Evolutionary conservation across 805 yeast species (phyloP).

Genomic region (Kluyveromyces aestuarii): DNA sequence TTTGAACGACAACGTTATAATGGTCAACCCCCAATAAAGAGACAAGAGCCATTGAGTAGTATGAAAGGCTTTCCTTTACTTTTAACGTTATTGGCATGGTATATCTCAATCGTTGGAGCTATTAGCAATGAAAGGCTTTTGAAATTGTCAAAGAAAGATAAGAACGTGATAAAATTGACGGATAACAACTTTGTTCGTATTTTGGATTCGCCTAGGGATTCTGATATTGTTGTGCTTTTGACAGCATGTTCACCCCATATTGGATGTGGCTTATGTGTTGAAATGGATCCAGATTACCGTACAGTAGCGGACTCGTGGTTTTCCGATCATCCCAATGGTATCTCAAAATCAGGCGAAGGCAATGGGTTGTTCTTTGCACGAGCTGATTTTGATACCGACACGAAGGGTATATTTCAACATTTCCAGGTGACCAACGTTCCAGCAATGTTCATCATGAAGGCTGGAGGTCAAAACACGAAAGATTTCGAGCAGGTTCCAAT

Average conservation of each 20-base stretch:
- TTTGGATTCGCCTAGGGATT: conserved; percentile 55
- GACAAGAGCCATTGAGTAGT: background rate
- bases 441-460: conserved; percentile 52
- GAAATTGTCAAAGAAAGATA: conserved; percentile 21
- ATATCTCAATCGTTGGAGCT: conserved; percentile 9
- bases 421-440: conserved; percentile 67
- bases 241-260: conserved; percentile 69
- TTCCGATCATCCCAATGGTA: conserved; percentile 46
- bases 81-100: conserved; percentile 3
- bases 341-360: conserved; percentile 13
- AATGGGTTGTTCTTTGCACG: conserved; percentile 54
- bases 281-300: conserved; percentile 57
- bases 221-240: conserved; percentile 57
- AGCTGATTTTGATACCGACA: conserved; percentile 61
- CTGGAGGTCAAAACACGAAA: conserved; percentile 35
- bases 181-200: conserved; percentile 50
- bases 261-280: conserved; percentile 68
- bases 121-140: conserved; percentile 18
- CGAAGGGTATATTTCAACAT: conserved; percentile 34
- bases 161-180: conserved; percentile 40
- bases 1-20: background rate
- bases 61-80: conserved; percentile 1
- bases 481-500: conserved; percentile 24
- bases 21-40: background rate
- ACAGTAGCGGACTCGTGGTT: conserved; percentile 56